phyloP scores from a whole-genome alignment of 805 yeast genomes.

The Lipomyces yamanashiensis region DNA sequence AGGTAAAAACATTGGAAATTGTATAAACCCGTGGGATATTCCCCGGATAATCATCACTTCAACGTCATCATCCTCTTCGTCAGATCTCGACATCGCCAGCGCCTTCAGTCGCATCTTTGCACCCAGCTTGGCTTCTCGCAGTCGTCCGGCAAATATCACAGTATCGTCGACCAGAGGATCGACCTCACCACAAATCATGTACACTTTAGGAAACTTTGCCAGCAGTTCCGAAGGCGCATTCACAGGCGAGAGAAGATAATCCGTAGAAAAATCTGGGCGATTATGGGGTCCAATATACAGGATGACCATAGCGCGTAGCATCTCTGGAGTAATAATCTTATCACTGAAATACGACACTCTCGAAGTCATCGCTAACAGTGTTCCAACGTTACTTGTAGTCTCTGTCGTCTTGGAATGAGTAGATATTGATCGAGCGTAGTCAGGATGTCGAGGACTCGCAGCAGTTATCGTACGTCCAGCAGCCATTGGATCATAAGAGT shows the following conservation, averaged over 20 bases:
- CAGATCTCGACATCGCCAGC: slow-evolving; percentile 24
- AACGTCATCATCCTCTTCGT: slow-evolving; percentile 28
- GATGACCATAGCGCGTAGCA: slow-evolving; percentile 40
- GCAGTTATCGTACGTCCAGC: not conserved
- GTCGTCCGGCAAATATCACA: slow-evolving; percentile 41
- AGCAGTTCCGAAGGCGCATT: slow-evolving; percentile 40
- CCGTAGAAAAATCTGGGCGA: slow-evolving; percentile 39
- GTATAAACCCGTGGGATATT: slow-evolving; percentile 42
- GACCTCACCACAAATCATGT: slow-evolving; percentile 43
- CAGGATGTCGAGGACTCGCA: not conserved
- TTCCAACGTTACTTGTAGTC: slow-evolving; percentile 18
- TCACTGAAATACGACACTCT: slow-evolving; percentile 41
- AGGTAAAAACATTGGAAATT: slow-evolving; percentile 40
- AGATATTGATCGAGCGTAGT: not conserved
- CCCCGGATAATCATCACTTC: slow-evolving; percentile 41
- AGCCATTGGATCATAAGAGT: not conserved
- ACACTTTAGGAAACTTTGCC: slow-evolving; percentile 42
- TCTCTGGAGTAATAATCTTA: slow-evolving; percentile 41
- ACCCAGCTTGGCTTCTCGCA: slow-evolving; percentile 40
- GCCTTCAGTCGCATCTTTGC: slow-evolving; percentile 25
- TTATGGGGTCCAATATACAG: slow-evolving; percentile 40
- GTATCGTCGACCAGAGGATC: slow-evolving; percentile 45
- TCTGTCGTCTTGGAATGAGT: not conserved
- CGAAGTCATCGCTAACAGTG: slow-evolving; percentile 42
- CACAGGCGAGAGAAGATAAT: slow-evolving; percentile 41